Evolutionary conservation across 78 protist genomes (phyloP), one percentile per base, ranked within the genome.

Genomic region (Dictyostelium citrinum): DNA sequence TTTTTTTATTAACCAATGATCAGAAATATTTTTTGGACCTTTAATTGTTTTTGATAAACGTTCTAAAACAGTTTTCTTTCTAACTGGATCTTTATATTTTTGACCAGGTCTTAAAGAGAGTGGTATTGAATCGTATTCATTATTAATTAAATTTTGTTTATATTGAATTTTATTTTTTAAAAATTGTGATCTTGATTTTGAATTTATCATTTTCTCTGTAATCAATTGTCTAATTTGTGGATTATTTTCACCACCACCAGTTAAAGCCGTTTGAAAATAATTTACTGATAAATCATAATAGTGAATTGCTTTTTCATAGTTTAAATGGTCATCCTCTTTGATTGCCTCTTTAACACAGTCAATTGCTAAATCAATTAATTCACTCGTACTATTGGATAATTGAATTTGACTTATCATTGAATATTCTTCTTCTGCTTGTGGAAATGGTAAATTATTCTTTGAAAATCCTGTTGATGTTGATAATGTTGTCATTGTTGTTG

Each of bases 41-140:
- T 64, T 75, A 31, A 86, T 86, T 35, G 92, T 86, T 77, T 86
- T 86, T 27, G 46, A 24, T 41, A 86, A 29, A 37, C 61, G n/a
- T 64, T 86, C 92, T 27, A 86, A 49, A 5, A 77, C 92, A n/a
- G 83, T 76, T 60, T 86, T 86, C 92, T 86, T 86, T 76, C 92
- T 80, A n/a, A 86, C 92, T 37, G 92, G 92, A 77, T 86, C 92
- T 45, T 77, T 75, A 43, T 86, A 86, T 64, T 86, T 86, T 60
- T 81, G 84, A 60, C 92, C 92, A 16, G 92, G 92, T 77, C 70
- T 75, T 17, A 86, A 9, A 10, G 80, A 55, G 16, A 86, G 46
- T 77, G 83, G 92, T 12, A 86, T 77, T n/a, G 41, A n/a, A 29
- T 58, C 43, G 14, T 61, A 27, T 35, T 39, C 83, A 11, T 58